phyloP scores from a whole-genome alignment of 108 stramenopile genomes.

The Schizochytrium sp. region DNA sequence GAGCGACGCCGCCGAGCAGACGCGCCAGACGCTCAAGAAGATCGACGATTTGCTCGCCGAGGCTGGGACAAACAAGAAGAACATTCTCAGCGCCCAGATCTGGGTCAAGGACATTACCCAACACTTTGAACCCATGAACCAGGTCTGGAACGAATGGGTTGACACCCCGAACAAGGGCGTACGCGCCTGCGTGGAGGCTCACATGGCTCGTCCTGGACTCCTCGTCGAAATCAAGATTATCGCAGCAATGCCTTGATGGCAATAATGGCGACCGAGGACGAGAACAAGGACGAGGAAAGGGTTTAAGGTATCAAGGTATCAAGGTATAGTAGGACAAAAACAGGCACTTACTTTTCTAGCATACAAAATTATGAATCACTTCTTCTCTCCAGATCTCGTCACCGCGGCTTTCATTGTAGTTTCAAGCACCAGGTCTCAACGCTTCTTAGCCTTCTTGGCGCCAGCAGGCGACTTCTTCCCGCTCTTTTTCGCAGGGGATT shows the following conservation, averaged over 20 bases:
- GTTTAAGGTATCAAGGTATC: no score
- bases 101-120: slow-evolving; percentile 59
- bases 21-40: slow-evolving; percentile 43
- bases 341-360: neutral
- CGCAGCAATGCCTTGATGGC: slow-evolving; percentile 32
- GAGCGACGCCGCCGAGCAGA: slow-evolving; percentile 32
- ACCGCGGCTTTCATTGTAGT: neutral
- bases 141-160: slow-evolving; percentile 58
- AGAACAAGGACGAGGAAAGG: neutral
- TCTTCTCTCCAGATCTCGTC: neutral
- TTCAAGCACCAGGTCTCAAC: neutral
- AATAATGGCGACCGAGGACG: neutral
- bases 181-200: slow-evolving; percentile 53
- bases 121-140: slow-evolving; percentile 57
- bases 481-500: no score
- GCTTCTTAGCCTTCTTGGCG: neutral
- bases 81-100: slow-evolving; percentile 51
- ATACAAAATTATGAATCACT: neutral
- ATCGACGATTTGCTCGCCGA: slow-evolving; percentile 49
- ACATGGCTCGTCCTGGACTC: slow-evolving; percentile 46
- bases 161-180: slow-evolving; percentile 60
- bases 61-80: slow-evolving; percentile 58
- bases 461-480: neutral
- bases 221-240: slow-evolving; percentile 64
- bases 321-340: no score